phyloP scores from a whole-genome alignment of 1,139 yeast genomes.

The Pichia sp. region DNA sequence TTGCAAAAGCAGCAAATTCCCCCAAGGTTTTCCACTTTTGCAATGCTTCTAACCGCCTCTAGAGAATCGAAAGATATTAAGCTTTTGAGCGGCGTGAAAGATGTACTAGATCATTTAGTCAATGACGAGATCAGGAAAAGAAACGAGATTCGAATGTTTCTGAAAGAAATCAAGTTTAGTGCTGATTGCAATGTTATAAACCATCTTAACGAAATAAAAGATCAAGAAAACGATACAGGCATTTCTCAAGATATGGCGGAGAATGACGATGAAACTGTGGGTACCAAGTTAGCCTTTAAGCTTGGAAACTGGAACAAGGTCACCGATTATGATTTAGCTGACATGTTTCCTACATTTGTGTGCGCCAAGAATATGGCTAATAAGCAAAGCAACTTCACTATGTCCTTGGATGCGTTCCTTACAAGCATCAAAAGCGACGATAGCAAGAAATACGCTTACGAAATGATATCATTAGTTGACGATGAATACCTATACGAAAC shows the following conservation, averaged over 20 bases:
- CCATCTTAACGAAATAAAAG: not conserved
- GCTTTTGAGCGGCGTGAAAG: slow-evolving; percentile 32
- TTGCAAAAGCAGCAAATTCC: slow-evolving; percentile 42
- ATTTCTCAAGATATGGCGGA: not conserved
- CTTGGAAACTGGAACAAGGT: slow-evolving; percentile 26
- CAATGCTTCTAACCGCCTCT: slow-evolving; percentile 45
- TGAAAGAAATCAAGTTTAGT: slow-evolving; percentile 20
- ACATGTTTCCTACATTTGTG: slow-evolving; percentile 52
- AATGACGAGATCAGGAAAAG: slow-evolving; percentile 43
- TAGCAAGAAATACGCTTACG: slow-evolving; percentile 25
- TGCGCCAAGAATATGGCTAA: slow-evolving; percentile 35
- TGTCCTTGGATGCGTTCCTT: slow-evolving; percentile 46
- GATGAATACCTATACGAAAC: slow-evolving; percentile 48
- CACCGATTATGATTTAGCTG: slow-evolving; percentile 49
- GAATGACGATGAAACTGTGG: slow-evolving; percentile 10
- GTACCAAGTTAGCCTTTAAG: slow-evolving; percentile 6
- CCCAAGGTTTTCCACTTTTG: slow-evolving; percentile 50
- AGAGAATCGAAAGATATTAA: slow-evolving; percentile 39
- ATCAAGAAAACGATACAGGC: not conserved
- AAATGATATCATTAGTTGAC: slow-evolving; percentile 44
- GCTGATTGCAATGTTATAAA: slow-evolving; percentile 1
- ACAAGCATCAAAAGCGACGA: slow-evolving; percentile 28
- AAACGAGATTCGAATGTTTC: slow-evolving; percentile 27
- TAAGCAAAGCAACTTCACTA: slow-evolving; percentile 33
- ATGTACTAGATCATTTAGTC: slow-evolving; percentile 34